Evolutionary conservation across 306 rosid species (phyloP).

Genomic region (Psophocarpus tetragonolobus): DNA sequence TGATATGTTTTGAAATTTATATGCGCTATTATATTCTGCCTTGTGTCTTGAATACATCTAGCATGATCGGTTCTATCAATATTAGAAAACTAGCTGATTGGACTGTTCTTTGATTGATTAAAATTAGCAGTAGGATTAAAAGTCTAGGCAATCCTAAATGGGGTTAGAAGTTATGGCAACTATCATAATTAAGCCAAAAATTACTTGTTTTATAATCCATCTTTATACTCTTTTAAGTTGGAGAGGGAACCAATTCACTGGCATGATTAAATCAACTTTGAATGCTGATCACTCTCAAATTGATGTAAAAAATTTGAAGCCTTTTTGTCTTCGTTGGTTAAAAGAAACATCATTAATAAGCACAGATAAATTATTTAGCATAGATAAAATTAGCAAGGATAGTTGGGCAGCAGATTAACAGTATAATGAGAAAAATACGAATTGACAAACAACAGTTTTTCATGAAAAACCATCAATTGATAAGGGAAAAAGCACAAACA

Average conservation of each 20-base stretch:
- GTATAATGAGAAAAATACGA: no score
- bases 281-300: neutral
- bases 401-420: no score
- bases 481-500: no score
- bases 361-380: neutral
- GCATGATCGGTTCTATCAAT: neutral
- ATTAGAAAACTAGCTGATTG: neutral
- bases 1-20: neutral
- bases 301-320: neutral
- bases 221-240: neutral
- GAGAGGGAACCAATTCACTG: neutral
- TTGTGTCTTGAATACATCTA: conserved; percentile 17
- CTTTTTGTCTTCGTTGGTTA: neutral
- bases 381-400: neutral
- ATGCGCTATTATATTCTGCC: conserved; percentile 20
- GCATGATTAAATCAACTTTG: neutral
- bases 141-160: neutral
- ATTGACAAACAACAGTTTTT: no score
- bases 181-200: neutral
- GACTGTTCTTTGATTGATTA: neutral
- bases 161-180: neutral
- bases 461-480: no score
- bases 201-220: neutral
- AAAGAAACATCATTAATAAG: neutral
- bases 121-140: neutral